Percentiles rank a stretch among this genome's conserved stretches.
phyloP scores from a whole-genome alignment of 2,329 filamentous ascomycete genomes.

The Diaporthe sp. region DNA sequence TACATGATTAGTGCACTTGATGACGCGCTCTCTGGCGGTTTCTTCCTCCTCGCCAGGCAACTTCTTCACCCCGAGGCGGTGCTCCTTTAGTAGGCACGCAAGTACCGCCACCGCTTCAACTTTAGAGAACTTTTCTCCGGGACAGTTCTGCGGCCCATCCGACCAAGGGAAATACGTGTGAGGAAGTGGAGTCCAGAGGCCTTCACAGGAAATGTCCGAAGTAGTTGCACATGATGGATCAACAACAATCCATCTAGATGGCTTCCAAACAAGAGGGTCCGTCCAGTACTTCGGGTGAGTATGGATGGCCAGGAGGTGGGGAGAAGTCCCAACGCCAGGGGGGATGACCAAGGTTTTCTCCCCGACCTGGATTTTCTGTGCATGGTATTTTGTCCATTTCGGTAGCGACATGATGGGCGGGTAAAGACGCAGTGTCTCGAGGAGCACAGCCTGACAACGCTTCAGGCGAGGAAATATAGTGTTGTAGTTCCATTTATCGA shows the following conservation, averaged over 20 bases:
- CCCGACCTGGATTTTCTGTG: background rate
- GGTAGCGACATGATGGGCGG: slow-evolving; percentile 17
- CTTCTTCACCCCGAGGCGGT: slow-evolving; percentile 33
- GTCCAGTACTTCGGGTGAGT: slow-evolving; percentile 35
- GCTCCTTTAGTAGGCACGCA: slow-evolving; percentile 34
- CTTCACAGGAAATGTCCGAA: background rate
- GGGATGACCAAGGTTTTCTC: slow-evolving; percentile 14
- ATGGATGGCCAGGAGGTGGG: slow-evolving; percentile 30
- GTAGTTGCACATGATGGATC: background rate
- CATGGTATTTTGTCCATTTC: background rate
- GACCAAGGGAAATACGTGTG: slow-evolving; percentile 38
- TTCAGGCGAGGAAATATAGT: slow-evolving; percentile 5
- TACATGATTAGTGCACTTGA: slow-evolving; percentile 37
- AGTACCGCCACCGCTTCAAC: slow-evolving; percentile 39
- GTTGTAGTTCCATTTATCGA: slow-evolving; percentile 2
- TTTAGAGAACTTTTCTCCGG: slow-evolving; percentile 38
- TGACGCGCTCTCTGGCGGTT: slow-evolving; percentile 15
- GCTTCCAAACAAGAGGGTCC: slow-evolving; percentile 29
- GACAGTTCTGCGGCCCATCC: slow-evolving; percentile 39
- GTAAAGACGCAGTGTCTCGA: slow-evolving; percentile 26
- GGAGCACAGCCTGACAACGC: slow-evolving; percentile 24
- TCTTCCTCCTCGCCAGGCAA: slow-evolving; percentile 32
- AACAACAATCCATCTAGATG: slow-evolving; percentile 33
- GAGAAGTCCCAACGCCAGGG: background rate
- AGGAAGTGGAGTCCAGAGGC: slow-evolving; percentile 28